Evolutionary conservation across 2,329 filamentous ascomycete species (phyloP).

Genomic region (Claviceps citrina): DNA sequence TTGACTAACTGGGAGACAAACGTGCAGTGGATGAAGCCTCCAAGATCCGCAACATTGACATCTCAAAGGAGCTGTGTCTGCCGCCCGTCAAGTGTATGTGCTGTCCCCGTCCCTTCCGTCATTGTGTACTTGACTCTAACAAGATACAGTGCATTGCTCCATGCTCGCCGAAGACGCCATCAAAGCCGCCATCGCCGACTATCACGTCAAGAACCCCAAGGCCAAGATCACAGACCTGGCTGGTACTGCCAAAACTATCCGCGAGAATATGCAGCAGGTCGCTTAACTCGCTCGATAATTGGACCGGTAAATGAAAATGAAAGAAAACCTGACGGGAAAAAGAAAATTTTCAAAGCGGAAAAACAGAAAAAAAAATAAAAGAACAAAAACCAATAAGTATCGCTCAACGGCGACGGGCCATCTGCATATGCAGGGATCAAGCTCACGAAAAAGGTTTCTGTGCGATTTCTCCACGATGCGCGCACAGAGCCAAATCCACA

Average conservation of each 20-base stretch:
- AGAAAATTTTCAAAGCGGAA: too few relatives aligned
- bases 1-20: too few relatives aligned
- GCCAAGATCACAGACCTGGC: conserved; percentile 55
- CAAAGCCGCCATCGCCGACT: conserved; percentile 79
- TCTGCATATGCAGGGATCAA: neutral
- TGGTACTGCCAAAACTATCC: conserved; percentile 40
- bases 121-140: neutral
- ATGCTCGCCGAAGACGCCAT: conserved; percentile 88
- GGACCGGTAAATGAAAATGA: neutral
- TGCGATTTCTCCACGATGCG: neutral
- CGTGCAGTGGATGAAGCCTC: conserved; percentile 81
- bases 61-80: conserved; percentile 86
- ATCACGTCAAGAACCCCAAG: conserved; percentile 58
- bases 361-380: neutral
- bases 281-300: neutral
- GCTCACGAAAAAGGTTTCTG: neutral
- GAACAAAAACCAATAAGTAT: neutral
- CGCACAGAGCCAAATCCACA: neutral
- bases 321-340: neutral
- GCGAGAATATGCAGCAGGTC: conserved; percentile 8
- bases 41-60: conserved; percentile 91
- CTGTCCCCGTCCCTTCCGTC: neutral
- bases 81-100: conserved; percentile 72
- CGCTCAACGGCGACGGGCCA: neutral
- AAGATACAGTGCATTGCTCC: conserved; percentile 62